A percentile compares a stretch with the other conserved stretches of the same genome.
phyloP scores from a whole-genome alignment of 352 stramenopile genomes.

The Phytophthora tubulina region DNA sequence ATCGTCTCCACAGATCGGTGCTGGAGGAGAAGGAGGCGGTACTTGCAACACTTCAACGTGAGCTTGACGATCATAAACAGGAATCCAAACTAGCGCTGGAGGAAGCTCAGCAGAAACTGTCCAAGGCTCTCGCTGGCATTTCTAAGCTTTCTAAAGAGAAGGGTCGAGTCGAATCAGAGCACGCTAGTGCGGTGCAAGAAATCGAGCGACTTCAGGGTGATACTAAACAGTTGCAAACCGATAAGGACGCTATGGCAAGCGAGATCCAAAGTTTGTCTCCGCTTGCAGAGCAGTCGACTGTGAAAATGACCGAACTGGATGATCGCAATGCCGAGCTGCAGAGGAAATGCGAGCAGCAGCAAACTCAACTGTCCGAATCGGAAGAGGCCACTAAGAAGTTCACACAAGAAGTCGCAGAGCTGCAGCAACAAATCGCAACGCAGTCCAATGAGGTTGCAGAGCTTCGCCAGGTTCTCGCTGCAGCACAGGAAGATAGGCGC shows the following conservation, averaged over 20 bases:
- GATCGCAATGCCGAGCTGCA: conserved; percentile 31
- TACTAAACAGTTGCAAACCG: conserved; percentile 24
- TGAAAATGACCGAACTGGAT: conserved; percentile 21
- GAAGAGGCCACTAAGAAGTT: conserved; percentile 34
- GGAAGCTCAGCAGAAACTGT: conserved; percentile 32
- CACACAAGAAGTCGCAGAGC: conserved; percentile 21
- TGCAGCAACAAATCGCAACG: conserved; percentile 33
- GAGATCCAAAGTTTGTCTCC: conserved; percentile 35
- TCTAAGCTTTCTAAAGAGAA: conserved; percentile 37
- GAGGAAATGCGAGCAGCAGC: conserved; percentile 29
- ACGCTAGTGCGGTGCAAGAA: conserved; percentile 21
- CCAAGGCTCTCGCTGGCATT: conserved; percentile 19
- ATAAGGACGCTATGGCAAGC: conserved; percentile 31
- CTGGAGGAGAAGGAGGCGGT: conserved; percentile 35
- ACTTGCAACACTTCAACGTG: conserved; percentile 54
- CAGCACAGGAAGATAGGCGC: conserved; percentile 28
- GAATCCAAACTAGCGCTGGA: conserved; percentile 26
- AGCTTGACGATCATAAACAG: conserved; percentile 56
- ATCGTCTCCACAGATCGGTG: conserved; percentile 22
- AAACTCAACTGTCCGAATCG: conserved; percentile 26
- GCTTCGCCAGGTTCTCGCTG: conserved; percentile 34
- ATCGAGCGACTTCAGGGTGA: conserved; percentile 26
- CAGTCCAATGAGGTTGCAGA: conserved; percentile 23
- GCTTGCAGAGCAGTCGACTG: conserved; percentile 17
- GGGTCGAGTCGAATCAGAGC: conserved; percentile 23